Base-by-base conservation (phyloP, 1,284 basidiomycete genomes). In the Melanopsichium pennsylvanicum region DNA sequence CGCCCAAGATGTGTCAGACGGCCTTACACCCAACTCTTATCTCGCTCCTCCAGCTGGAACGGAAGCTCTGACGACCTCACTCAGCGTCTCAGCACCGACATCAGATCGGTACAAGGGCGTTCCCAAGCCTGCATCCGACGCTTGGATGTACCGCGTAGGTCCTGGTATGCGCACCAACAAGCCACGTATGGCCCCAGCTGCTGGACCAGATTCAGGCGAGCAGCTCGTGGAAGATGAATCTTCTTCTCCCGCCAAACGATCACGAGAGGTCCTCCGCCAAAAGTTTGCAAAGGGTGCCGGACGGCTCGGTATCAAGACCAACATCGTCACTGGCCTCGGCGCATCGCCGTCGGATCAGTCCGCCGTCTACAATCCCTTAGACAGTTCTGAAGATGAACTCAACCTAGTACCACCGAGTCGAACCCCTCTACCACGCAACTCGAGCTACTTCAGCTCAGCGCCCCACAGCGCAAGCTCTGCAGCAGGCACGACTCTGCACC, bases 61-160 rank as follows among this genome's bases (percentile, higher is more conserved):
- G 7, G 25, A 27, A 18, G 21, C 29, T 10, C 38, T n/a, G n/a
- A n/a, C 38, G 16, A 25, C 52, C 4, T 15, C 26, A n/a, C 40
- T 56, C 40, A 41, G 48, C 44, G 12, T 49, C 15, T 49, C 56
- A 11, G 42, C 47, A 15, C 37, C 54, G 4, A 32, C 45, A 16
- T 50, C 51, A 5, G 67, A 70, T 9, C 46, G 61, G 25, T 52
- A 60, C 51, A 60, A 44, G 37, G 61, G 62, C 23, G 46, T 71
- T 2, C 76, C 76, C 5, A 79, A 79, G 25, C 43, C 45, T 1
- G 50, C 52, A 0, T 60, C 63, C 19, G 73, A 77, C 35, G 59
- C 54, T 10, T 78, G 75, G 77, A 71, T 72, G 49, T 79, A 67
- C 44, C 74, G 77, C 25, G 76, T 76, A n/a, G 77, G 72, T 15